Base-by-base conservation (phyloP, 306 rosid species). In the Cucurbita moschata region DNA sequence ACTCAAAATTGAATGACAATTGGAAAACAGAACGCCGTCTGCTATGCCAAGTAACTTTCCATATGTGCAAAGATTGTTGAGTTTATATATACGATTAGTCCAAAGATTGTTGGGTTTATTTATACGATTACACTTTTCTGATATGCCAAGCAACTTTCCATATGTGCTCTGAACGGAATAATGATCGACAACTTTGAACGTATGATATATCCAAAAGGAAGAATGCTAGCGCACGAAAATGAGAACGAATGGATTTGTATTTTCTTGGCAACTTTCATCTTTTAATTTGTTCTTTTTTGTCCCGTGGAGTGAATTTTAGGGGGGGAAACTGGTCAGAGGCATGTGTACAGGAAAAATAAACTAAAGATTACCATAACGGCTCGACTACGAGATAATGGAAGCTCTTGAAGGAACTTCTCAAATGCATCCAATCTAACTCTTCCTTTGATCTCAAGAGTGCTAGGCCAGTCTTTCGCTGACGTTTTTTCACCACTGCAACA, bases 331-430 rank as follows among this genome's bases (percentile, higher is more conserved):
- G 44, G 47, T 62, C 47, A 69, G 73, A 47, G 10, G 52, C 38
- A 66, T 73, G 63, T 70, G 84, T 73, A 84, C 83, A 81, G 81
- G 55, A 79, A 84, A 82, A 79, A 66, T 49, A 77, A 89, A 79
- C 86, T 79, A 75, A 68, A 79, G 79, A 82, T 95, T 95, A 95
- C 99, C 99, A 95, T 95, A 87, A 95, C 89, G 80, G 97, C 97
- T 79, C 97, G 97, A 76, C 85, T 91, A 54, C 96, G 86, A 62
- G 99, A 88, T 73, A 73, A 81, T 19, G 92, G 97, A 82, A 95
- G 99, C 84, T 89, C 91, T 62, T 80, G 92, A 62, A 95, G 91
- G 73, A 95, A 95, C 84, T 91, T 89, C 83, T 91, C 91, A 77
- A 95, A 95, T 44, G 96, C 91, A 60, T 91, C 96, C 5, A 91